Base-by-base conservation (phyloP, 495 filamentous ascomycete species). In the Thozetella sp. region DNA sequence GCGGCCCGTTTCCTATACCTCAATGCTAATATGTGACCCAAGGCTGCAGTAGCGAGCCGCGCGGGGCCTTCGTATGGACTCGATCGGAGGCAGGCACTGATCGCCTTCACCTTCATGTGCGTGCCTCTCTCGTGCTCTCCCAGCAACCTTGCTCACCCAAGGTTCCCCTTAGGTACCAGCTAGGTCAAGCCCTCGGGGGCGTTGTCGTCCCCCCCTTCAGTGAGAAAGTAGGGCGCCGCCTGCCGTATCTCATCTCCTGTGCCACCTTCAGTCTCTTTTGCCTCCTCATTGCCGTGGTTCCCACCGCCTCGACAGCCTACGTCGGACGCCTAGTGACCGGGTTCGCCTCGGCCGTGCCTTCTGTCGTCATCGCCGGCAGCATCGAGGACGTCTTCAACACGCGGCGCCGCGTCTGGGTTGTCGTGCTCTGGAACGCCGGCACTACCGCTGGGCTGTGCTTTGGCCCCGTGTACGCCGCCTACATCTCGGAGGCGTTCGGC, bases 341-440 rank as follows among this genome's bases (percentile, higher is more conserved):
- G 0, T 56, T 80, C 9, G 63, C 81, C 22, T 83, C 81, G 0
- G 78, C 81, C 17, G 74, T 84, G 2, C 83, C 82, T 6, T 74
- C 77, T 0, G 77, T 80, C 15, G 75, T 86, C 1, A 75, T 82
- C 11, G 73, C 76, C 0, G 81, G 83, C 11, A 82, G 76, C 48
- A 77, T 85, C 54, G 81, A 85, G 58, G 81, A 84, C 55, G 76
- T 84, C 66, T 83, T 75, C 67, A 76, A 80, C 55, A 71, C 73
- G 2, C 68, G 69, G 59, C 70, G 66, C 24, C 71, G 82, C 6
- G 75, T 83, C 15, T 84, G 79, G 76, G 63, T 82, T 51, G 68
- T 84, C 19, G 82, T 76, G 58, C 59, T 71, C 6, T 84, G 80
- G 80, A 73, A 73, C 22, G 65, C 71, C 22, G 69, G 73, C 2